Conservation (phyloP, 2,329 filamentous ascomycete species). For the Oidium heveae region DNA sequence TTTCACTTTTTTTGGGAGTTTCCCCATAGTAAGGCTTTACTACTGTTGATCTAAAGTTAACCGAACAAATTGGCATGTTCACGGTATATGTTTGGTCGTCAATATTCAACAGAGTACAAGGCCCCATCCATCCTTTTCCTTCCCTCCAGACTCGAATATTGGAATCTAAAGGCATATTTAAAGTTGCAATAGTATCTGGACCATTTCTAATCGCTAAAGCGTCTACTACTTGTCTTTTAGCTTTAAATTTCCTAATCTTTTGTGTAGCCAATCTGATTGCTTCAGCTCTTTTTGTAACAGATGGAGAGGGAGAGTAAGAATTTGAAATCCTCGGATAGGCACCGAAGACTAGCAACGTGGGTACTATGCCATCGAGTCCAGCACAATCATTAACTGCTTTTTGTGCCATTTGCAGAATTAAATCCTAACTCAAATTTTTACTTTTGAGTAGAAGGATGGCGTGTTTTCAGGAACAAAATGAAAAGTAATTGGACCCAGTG, state of each 20-base stretch:
- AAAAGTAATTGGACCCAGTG: no score
- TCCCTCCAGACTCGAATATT: slow-evolving; percentile 2
- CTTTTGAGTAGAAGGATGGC: no score
- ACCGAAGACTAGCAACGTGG: no score
- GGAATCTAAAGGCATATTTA: slow-evolving; percentile 1
- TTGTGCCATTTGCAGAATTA: neutral
- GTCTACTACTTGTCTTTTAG: slow-evolving; percentile 1
- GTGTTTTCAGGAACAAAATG: no score
- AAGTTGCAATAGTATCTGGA: neutral
- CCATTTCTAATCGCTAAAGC: slow-evolving; percentile 1
- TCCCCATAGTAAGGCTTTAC: neutral
- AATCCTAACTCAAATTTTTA: no score
- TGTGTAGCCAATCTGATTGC: slow-evolving; percentile 2
- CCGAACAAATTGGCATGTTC: neutral
- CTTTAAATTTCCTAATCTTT: slow-evolving; percentile 1
- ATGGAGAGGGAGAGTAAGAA: neutral
- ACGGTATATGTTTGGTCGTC: neutral
- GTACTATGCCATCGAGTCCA: no score
- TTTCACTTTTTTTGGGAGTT: no score
- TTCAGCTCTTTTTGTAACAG: neutral
- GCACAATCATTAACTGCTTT: no score
- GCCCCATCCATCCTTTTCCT: neutral
- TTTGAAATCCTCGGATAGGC: neutral
- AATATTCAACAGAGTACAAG: neutral
- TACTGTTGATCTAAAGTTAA: neutral